Evolutionary conservation across 495 filamentous ascomycete genomes (phyloP).

Genomic region (Hypoxylon perforatum): DNA sequence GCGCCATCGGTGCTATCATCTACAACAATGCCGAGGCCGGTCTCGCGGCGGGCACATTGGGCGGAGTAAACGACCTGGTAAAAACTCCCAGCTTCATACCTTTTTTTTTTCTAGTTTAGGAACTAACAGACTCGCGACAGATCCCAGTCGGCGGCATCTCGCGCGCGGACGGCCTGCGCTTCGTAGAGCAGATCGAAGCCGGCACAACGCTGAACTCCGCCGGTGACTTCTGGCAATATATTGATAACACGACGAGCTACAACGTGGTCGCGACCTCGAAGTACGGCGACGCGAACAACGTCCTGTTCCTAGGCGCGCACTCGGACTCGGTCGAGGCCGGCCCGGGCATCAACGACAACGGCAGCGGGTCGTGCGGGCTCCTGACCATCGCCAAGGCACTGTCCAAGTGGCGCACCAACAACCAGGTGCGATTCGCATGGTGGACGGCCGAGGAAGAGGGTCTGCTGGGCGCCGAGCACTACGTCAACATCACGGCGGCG

Average conservation of each 20-base stretch:
- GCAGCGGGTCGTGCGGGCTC: constrained; percentile 71
- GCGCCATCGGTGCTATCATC: constrained; percentile 68
- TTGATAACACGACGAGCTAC: constrained; percentile 58
- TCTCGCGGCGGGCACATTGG: constrained; percentile 64
- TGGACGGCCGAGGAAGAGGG: constrained; percentile 76
- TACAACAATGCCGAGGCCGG: constrained; percentile 72
- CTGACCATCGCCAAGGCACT: constrained; percentile 72
- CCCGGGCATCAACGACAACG: constrained; percentile 76
- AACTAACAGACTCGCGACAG: constrained; percentile 38
- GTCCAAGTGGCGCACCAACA: constrained; percentile 66
- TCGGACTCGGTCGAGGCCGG: constrained; percentile 73
- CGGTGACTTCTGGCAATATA: constrained; percentile 43
- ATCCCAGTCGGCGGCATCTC: constrained; percentile 66
- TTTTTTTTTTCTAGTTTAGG: too few species aligned
- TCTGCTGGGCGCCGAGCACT: constrained; percentile 71
- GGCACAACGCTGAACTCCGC: constrained; percentile 43
- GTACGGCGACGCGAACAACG: constrained; percentile 70
- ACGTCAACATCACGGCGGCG: constrained; percentile 57
- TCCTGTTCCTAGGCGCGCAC: constrained; percentile 73
- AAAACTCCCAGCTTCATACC: too few species aligned
- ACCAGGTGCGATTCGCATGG: constrained; percentile 76
- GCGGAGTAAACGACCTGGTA: constrained; percentile 56
- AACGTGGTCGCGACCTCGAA: constrained; percentile 79
- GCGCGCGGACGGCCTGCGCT: constrained; percentile 59
- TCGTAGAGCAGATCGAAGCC: constrained; percentile 54